phyloP scores from a whole-genome alignment of 306 rosid species.

The Trifolium dubium region DNA sequence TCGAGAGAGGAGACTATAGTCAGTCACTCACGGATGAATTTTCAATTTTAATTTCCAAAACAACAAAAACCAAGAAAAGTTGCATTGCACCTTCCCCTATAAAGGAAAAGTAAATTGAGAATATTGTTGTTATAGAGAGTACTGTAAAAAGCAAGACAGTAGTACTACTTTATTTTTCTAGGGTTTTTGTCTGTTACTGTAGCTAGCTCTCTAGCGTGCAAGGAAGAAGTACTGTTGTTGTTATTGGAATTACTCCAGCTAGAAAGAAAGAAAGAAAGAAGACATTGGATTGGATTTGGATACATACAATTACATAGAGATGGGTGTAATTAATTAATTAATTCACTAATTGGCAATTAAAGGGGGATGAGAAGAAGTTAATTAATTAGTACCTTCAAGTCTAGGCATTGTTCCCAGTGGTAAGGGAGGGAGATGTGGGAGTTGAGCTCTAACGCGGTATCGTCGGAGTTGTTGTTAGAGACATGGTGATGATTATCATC shows the following conservation, averaged over 20 bases:
- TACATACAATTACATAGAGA: too few species aligned
- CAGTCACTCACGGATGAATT: background rate
- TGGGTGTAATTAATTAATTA: too few species aligned
- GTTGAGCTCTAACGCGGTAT: conserved; percentile 80
- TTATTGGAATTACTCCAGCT: background rate
- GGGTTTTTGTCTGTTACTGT: conserved; percentile 22
- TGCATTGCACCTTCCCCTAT: conserved; percentile 23
- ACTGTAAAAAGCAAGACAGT: conserved; percentile 9
- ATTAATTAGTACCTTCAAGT: conserved; percentile 63
- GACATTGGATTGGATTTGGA: too few species aligned
- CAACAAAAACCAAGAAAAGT: conserved; percentile 20
- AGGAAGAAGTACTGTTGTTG: conserved; percentile 2
- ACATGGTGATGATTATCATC: conserved; percentile 42
- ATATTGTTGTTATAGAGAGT: background rate
- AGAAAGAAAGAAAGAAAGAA: too few species aligned
- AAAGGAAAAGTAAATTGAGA: conserved; percentile 1
- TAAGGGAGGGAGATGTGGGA: conserved; percentile 86
- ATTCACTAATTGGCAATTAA: too few species aligned
- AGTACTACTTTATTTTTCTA: background rate
- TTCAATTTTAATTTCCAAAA: background rate
- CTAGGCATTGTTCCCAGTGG: conserved; percentile 98
- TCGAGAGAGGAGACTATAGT: background rate
- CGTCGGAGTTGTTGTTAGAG: conserved; percentile 47
- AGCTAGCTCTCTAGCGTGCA: conserved; percentile 19
- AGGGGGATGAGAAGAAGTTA: background rate